Conservation (phyloP, 495 filamentous ascomycete genomes). For the Xylaria telfairii region DNA sequence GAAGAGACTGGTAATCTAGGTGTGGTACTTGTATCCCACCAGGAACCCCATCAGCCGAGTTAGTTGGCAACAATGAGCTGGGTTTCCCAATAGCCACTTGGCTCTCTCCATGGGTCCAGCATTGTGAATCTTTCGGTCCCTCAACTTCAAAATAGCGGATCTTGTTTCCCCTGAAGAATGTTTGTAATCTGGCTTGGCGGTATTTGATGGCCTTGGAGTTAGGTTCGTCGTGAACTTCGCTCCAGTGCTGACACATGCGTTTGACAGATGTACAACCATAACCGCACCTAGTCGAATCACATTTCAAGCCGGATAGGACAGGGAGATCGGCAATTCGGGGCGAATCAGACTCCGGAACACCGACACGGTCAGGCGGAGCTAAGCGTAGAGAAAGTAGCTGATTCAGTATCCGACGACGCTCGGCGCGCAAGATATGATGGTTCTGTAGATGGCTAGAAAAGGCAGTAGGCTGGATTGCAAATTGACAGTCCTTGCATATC, state of each 20-base stretch:
- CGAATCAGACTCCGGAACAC: slow-evolving; percentile 11
- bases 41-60: background rate
- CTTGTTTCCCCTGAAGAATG: slow-evolving; percentile 18
- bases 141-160: slow-evolving; percentile 20
- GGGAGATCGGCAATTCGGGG: background rate
- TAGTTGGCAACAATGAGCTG: background rate
- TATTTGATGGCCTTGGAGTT: slow-evolving; percentile 17
- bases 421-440: slow-evolving; percentile 10
- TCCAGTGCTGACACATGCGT: slow-evolving; percentile 17
- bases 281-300: background rate
- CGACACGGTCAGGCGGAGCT: background rate
- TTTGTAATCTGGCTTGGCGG: slow-evolving; percentile 6
- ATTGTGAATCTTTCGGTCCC: slow-evolving; percentile 8
- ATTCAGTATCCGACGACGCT: slow-evolving; percentile 13
- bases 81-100: background rate
- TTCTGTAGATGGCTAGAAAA: slow-evolving; percentile 17
- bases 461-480: slow-evolving; percentile 15
- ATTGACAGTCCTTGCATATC: slow-evolving; percentile 14
- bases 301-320: slow-evolving; percentile 12
- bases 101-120: background rate
- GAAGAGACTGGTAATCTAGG: slow-evolving; percentile 10
- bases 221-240: slow-evolving; percentile 8
- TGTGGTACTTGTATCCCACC: background rate
- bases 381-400: slow-evolving; percentile 5
- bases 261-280: slow-evolving; percentile 12